Base-by-base conservation (phyloP, 108 stramenopile genomes). In the Skeletonema potamos region DNA sequence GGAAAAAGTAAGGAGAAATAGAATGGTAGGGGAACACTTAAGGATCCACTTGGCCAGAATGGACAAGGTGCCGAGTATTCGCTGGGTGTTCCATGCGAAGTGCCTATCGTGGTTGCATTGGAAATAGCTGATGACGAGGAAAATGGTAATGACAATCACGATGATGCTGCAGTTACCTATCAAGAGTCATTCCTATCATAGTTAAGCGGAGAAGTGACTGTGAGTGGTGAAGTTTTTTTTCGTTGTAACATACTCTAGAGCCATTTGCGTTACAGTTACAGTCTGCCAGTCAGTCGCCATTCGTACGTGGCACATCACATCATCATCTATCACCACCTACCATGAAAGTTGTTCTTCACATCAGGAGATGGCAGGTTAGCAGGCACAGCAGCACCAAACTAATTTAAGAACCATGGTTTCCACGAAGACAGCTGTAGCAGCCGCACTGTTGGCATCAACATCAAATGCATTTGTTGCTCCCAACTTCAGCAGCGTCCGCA, bases 51-150 rank as follows among this genome's bases (percentile, higher is more conserved):
- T 33, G 58, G 36, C 24, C 48, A 51, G 6, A 51, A 24, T 51
- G 48, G 48, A 22, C 48, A 51, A 51, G 62, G 27, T 8, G 64
- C 27, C 32, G 74, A 76, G 51, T 79, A 72, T 46, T 58, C 66
- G 7, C 29, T 79, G 39, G 77, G 77, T 26, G 77, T 79, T 15
- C 77, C 77, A 1, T 70, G 66, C n/a, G n/a, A n/a, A n/a, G n/a
- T n/a, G n/a, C 77, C 77, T 8, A 72, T 79, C 43, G 77, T 79
- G 27, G 77, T 79, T 46, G 70, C 77, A 1, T 32, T 79, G 28
- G 77, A 79, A 33, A 2, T 70, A 24, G 65, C 65, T 1, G 61
- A 63, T 17, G 41, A 58, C 27, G 62, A 62, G 15, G 66, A 32
- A 1, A 57, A 43, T 54, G 18, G 4, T 41, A 51, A 44, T 28